phyloP scores from a whole-genome alignment of 2,329 filamentous ascomycete species.

The Calonectria hawksworthii region DNA sequence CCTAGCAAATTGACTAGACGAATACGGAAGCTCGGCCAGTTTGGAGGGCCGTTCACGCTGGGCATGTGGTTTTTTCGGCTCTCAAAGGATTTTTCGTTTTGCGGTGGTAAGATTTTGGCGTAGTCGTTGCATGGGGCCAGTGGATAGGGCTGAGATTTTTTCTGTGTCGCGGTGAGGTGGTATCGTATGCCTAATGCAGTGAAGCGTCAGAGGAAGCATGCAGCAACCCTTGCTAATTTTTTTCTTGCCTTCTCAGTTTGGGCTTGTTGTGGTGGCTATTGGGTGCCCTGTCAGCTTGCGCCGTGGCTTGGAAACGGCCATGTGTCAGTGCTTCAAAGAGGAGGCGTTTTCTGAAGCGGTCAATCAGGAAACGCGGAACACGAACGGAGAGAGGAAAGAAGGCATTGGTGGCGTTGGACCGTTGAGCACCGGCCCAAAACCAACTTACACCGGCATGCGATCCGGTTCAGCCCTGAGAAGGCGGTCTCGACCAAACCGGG shows the following conservation, averaged over 20 bases:
- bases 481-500: background rate
- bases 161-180: background rate
- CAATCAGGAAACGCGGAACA: background rate
- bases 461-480: background rate
- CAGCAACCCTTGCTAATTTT: conserved; percentile 4
- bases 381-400: background rate
- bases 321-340: background rate
- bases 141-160: conserved; percentile 18
- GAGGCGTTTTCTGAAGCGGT: background rate
- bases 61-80: background rate
- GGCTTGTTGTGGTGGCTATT: background rate
- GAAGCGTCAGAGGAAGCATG: conserved; percentile 10
- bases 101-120: conserved; percentile 3
- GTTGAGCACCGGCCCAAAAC: background rate
- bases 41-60: background rate
- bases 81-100: background rate
- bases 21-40: background rate
- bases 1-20: background rate
- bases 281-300: background rate
- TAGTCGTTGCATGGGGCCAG: background rate
- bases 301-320: background rate
- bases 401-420: background rate
- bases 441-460: background rate
- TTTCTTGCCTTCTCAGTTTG: background rate
- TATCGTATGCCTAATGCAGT: background rate